These are phyloP conservation scores for Aspergillus campestris DNA, from an alignment of 495 filamentous ascomycete species.

Conservation along the genomic window DNA sequence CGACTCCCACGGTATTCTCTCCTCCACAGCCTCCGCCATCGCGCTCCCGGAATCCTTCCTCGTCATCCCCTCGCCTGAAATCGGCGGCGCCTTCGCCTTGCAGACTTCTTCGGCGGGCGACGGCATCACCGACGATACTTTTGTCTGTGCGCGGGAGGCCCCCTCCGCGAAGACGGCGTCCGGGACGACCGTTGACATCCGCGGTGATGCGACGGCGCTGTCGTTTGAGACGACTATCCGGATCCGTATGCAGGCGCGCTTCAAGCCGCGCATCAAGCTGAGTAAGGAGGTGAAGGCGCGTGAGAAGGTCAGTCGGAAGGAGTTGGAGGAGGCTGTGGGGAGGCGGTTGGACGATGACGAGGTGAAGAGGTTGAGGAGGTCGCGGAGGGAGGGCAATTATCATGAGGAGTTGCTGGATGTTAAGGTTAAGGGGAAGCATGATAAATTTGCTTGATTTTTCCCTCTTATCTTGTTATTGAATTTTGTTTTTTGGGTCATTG, in stretches of 20 bases:
- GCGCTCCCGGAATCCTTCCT: conserved; percentile 72
- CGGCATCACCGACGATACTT: conserved; percentile 38
- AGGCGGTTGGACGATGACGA: conserved; percentile 74
- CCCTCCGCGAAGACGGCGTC: conserved; percentile 34
- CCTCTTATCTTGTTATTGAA: not conserved
- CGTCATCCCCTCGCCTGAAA: conserved; percentile 54
- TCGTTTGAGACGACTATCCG: conserved; percentile 69
- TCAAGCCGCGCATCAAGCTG: conserved; percentile 74
- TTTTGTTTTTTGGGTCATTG: not conserved
- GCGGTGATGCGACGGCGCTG: conserved; percentile 67
- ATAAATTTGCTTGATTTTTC: conserved; percentile 65
- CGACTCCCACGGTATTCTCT: conserved; percentile 73
- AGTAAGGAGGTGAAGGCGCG: conserved; percentile 69
- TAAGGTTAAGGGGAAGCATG: conserved; percentile 91
- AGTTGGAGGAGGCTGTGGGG: conserved; percentile 78
- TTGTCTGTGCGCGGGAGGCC: conserved; percentile 42
- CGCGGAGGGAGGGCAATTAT: conserved; percentile 75
- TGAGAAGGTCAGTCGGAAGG: conserved; percentile 78
- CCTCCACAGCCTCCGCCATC: conserved; percentile 71
- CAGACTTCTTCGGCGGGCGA: conserved; percentile 40
- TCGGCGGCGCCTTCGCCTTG: conserved; percentile 57
- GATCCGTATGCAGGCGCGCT: conserved; percentile 89
- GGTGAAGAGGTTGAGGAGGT: conserved; percentile 71
- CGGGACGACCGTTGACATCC: conserved; percentile 40
- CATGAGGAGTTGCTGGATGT: conserved; percentile 84